These are phyloP conservation scores for Paraconiothyrium sp. DNA, from an alignment of 2,329 filamentous ascomycete species.

Conservation along the genomic window DNA sequence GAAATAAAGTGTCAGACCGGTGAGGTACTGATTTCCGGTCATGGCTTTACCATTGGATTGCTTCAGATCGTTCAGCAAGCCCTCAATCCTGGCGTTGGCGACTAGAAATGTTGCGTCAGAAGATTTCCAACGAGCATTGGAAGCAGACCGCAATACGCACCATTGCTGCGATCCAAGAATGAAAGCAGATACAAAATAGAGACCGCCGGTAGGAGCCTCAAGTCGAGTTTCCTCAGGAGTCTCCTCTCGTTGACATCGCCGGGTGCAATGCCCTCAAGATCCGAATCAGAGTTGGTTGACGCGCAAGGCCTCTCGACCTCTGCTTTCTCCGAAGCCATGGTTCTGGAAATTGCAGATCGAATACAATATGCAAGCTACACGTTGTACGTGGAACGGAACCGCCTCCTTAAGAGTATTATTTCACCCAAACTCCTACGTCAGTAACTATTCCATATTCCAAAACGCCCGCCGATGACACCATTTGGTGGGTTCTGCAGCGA, in stretches of 20 bases:
- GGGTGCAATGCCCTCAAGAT: conserved; percentile 33
- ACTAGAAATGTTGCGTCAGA: conserved; percentile 29
- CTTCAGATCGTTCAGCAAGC: conserved; percentile 39
- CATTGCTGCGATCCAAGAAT: conserved; percentile 51
- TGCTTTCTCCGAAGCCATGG: conserved; percentile 39
- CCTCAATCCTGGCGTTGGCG: conserved; percentile 58
- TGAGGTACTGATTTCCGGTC: conserved; percentile 66
- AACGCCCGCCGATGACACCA: conserved; percentile 43
- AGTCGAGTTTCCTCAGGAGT: conserved; percentile 66
- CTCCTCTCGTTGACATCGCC: conserved; percentile 62
- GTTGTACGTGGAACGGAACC: neutral
- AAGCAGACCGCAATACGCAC: conserved; percentile 21
- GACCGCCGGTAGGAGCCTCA: conserved; percentile 54
- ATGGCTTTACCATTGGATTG: conserved; percentile 24
- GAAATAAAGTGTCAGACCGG: conserved; percentile 73
- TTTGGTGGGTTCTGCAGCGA: conserved; percentile 30
- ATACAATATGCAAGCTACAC: neutral
- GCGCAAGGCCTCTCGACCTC: conserved; percentile 27
- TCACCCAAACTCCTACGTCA: neutral
- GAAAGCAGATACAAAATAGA: conserved; percentile 53
- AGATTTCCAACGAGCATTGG: neutral
- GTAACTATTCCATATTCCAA: conserved; percentile 1
- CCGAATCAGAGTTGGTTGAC: conserved; percentile 36
- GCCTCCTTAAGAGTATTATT: conserved; percentile 20
- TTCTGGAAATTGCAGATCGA: conserved; percentile 7